A percentile compares a stretch with the other conserved stretches of the same genome.
These are phyloP conservation scores for Phialophora expanda DNA, from an alignment of 2,329 filamentous ascomycete genomes.

Conservation along the genomic window DNA sequence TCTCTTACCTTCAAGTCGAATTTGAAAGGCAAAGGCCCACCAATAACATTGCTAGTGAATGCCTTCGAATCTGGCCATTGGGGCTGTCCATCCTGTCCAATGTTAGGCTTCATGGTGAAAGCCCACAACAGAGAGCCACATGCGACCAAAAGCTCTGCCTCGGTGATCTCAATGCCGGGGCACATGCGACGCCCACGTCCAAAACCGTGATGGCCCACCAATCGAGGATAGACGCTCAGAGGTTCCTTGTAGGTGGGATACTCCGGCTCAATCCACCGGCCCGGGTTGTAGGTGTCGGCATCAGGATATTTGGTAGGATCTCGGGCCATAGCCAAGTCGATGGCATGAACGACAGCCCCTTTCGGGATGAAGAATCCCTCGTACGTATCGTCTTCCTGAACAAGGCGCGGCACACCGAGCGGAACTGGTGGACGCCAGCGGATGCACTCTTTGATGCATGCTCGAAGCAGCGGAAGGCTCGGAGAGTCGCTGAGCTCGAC, in stretches of 20 bases:
- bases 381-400: constrained; percentile 50
- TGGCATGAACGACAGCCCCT: constrained; percentile 8
- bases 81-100: constrained; percentile 36
- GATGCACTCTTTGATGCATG: constrained; percentile 51
- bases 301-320: constrained; percentile 1
- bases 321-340: not conserved
- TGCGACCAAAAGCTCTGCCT: constrained; percentile 41
- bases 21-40: constrained; percentile 39
- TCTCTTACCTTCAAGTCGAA: constrained; percentile 38
- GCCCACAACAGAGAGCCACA: constrained; percentile 39
- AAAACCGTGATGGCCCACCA: constrained; percentile 30
- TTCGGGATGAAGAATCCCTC: constrained; percentile 4
- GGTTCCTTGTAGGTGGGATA: constrained; percentile 41
- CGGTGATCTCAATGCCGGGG: constrained; percentile 32
- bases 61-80: constrained; percentile 34
- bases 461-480: constrained; percentile 47
- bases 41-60: constrained; percentile 39
- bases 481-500: constrained; percentile 51
- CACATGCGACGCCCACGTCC: constrained; percentile 37
- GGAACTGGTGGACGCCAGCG: constrained; percentile 58
- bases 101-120: constrained; percentile 38
- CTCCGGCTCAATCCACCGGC: not conserved
- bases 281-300: constrained; percentile 5
- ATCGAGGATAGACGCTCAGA: constrained; percentile 28
- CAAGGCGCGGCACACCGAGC: constrained; percentile 57